A percentile compares a stretch with the other conserved stretches of the same genome.
These are phyloP conservation scores for Chrysopogon serrulatus DNA, from an alignment of 176 grass and related monocot species.

Conservation along the genomic window DNA sequence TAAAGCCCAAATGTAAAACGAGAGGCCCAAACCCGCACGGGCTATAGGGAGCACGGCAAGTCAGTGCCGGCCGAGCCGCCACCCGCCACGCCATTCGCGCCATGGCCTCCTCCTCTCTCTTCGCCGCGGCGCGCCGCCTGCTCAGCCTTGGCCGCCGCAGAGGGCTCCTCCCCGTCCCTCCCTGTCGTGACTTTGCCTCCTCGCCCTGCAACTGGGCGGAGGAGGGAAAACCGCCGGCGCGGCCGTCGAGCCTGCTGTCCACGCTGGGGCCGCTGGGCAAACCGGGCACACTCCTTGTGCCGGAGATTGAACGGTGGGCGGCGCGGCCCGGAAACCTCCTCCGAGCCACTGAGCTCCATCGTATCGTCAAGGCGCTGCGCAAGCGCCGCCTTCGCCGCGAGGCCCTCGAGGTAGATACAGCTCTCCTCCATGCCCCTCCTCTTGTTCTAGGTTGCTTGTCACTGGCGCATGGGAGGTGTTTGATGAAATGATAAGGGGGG, in stretches of 20 bases:
- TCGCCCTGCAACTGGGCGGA: too few species aligned
- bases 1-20: too few species aligned
- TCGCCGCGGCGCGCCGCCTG: conserved; percentile 38
- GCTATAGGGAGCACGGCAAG: too few species aligned
- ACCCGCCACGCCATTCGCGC: background rate
- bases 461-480: too few species aligned
- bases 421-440: too few species aligned
- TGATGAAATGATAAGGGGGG: too few species aligned
- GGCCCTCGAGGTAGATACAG: conserved; percentile 71
- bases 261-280: background rate
- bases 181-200: too few species aligned
- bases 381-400: conserved; percentile 54
- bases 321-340: conserved; percentile 35
- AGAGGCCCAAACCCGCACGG: background rate
- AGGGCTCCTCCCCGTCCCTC: background rate
- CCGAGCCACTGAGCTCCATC: conserved; percentile 43
- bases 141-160: conserved; percentile 22
- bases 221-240: too few species aligned
- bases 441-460: too few species aligned
- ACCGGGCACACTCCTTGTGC: conserved; percentile 54
- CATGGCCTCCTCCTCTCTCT: conserved; percentile 31
- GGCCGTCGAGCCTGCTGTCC: too few species aligned
- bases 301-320: conserved; percentile 67
- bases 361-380: conserved; percentile 52
- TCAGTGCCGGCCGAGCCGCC: background rate